Conservation (phyloP, 192 early-diverging fungal genomes). For the Paraglomus occultum region DNA sequence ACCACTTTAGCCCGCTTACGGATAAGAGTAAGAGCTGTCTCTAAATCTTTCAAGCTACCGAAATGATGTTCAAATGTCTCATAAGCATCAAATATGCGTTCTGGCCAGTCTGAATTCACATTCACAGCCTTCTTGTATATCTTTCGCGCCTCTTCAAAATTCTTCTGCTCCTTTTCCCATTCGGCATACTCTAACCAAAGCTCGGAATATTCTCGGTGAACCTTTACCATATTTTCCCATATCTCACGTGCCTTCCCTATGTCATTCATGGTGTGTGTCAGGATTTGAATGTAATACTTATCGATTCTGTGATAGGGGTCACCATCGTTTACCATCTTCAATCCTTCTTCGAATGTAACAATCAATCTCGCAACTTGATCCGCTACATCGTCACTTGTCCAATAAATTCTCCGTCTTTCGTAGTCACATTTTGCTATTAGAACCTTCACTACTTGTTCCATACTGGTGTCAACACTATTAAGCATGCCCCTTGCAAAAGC, state of each 20-base stretch:
- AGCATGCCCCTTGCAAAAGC: slow-evolving; percentile 31
- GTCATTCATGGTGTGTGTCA: slow-evolving; percentile 32
- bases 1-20: slow-evolving; percentile 3
- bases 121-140: slow-evolving; percentile 34
- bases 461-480: slow-evolving; percentile 26
- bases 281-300: slow-evolving; percentile 39
- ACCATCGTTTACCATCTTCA: slow-evolving; percentile 27
- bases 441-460: slow-evolving; percentile 41
- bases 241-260: slow-evolving; percentile 31
- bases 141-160: slow-evolving; percentile 23
- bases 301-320: slow-evolving; percentile 47
- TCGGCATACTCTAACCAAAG: slow-evolving; percentile 39
- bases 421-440: slow-evolving; percentile 39
- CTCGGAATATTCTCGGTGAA: slow-evolving; percentile 34
- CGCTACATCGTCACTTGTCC: slow-evolving; percentile 31
- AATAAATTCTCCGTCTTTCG: slow-evolving; percentile 37
- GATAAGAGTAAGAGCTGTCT: slow-evolving; percentile 29
- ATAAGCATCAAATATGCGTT: slow-evolving; percentile 39
- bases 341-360: slow-evolving; percentile 33
- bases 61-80: slow-evolving; percentile 36
- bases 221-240: slow-evolving; percentile 39
- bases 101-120: slow-evolving; percentile 40
- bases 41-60: slow-evolving; percentile 28
- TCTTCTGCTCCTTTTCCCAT: slow-evolving; percentile 35
- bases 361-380: slow-evolving; percentile 26